These are phyloP conservation scores for Esteya vermicola DNA, from an alignment of 2,329 filamentous ascomycete species.

Conservation along the genomic window DNA sequence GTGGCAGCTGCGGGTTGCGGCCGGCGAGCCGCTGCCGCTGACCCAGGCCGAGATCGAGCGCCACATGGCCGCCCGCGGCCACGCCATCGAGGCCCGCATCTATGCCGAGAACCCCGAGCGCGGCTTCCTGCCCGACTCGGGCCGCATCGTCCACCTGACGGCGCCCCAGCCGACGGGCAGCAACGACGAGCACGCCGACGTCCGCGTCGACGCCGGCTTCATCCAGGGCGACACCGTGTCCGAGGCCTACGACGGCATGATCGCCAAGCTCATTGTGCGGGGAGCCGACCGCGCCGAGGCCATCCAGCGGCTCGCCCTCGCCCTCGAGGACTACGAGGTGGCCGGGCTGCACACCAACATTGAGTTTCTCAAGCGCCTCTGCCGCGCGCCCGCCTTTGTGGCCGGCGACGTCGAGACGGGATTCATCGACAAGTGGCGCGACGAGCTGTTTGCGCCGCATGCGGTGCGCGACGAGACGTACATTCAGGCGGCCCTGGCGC, in stretches of 20 bases:
- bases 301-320: constrained; percentile 66
- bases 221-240: constrained; percentile 83
- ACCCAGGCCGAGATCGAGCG: constrained; percentile 52
- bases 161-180: constrained; percentile 35
- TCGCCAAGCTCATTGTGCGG: constrained; percentile 89
- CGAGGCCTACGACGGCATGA: constrained; percentile 96
- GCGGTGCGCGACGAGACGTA: constrained; percentile 57
- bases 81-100: constrained; percentile 89
- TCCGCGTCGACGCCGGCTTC: constrained; percentile 90
- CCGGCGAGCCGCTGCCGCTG: constrained; percentile 41
- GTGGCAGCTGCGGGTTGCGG: constrained; percentile 78
- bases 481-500: constrained; percentile 71
- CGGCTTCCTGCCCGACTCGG: constrained; percentile 90
- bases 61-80: constrained; percentile 60
- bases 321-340: constrained; percentile 79
- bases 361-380: constrained; percentile 85
- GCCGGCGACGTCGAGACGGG: constrained; percentile 85
- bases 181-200: constrained; percentile 38
- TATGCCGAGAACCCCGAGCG: constrained; percentile 90
- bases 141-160: constrained; percentile 67
- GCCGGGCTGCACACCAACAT: constrained; percentile 91
- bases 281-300: constrained; percentile 66
- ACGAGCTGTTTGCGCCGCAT: constrained; percentile 58
- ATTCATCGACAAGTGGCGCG: constrained; percentile 80
- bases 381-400: constrained; percentile 68